A percentile compares a stretch with the other conserved stretches of the same genome.
Conservation (phyloP, 192 early-diverging fungal genomes). For the Chytriomyces sp. region DNA sequence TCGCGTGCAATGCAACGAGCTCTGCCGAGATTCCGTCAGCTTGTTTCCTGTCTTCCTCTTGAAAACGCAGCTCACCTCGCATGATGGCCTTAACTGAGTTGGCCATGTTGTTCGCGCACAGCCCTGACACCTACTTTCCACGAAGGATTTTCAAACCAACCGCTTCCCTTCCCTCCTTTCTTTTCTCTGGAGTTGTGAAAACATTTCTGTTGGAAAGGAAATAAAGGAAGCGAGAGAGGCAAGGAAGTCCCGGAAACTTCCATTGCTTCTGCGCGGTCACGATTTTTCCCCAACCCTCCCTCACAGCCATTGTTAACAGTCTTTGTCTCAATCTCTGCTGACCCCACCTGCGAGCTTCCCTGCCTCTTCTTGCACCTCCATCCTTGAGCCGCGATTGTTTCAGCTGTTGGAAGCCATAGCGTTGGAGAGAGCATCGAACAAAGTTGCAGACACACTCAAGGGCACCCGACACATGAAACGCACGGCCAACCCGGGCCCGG, state of each 20-base stretch:
- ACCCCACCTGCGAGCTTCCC: neutral
- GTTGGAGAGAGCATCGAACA: neutral
- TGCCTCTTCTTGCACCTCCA: neutral
- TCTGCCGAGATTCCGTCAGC: constrained; percentile 14
- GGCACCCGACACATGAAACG: too few relatives aligned
- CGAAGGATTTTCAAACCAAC: neutral
- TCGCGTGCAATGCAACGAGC: constrained; percentile 20
- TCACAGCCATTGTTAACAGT: too few relatives aligned
- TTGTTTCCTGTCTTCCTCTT: neutral
- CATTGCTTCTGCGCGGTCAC: too few relatives aligned
- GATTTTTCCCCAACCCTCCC: neutral
- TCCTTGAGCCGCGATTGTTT: neutral
- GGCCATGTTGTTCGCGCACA: neutral
- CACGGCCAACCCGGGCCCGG: too few relatives aligned
- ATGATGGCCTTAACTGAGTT: constrained; percentile 11
- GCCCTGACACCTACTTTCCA: neutral
- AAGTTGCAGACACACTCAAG: neutral
- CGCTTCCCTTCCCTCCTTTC: neutral
- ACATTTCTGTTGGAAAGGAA: neutral
- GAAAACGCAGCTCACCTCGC: constrained; percentile 6
- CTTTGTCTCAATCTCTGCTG: neutral
- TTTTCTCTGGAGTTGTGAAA: neutral
- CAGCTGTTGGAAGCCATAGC: neutral
- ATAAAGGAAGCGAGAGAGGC: too few relatives aligned
- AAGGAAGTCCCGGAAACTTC: too few relatives aligned